Evolutionary conservation across 495 filamentous ascomycete species (phyloP).

Genomic region (Ramalina intermedia): DNA sequence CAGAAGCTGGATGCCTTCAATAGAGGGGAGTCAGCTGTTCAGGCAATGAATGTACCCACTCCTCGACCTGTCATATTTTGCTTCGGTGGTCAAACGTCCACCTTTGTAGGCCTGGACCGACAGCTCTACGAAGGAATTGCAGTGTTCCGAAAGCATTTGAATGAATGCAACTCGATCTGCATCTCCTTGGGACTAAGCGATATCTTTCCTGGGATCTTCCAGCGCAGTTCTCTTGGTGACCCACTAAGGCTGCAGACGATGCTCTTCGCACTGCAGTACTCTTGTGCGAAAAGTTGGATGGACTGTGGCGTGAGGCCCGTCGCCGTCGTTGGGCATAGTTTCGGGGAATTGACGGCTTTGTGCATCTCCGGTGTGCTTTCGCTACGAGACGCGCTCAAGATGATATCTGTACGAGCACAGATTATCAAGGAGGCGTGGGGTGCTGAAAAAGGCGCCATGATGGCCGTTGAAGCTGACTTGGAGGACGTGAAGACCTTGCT

Average conservation of each 20-base stretch:
- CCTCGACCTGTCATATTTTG: slow-evolving; percentile 31
- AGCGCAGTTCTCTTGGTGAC: slow-evolving; percentile 19
- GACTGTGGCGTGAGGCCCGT: slow-evolving; percentile 28
- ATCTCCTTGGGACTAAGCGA: slow-evolving; percentile 14
- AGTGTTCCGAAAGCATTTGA: slow-evolving; percentile 27
- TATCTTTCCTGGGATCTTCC: slow-evolving; percentile 23
- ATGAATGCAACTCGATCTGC: slow-evolving; percentile 20
- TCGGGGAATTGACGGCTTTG: slow-evolving; percentile 37
- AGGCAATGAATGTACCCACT: too few relatives aligned
- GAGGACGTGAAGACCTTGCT: slow-evolving; percentile 10
- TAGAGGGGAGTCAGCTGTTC: too few relatives aligned
- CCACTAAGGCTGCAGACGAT: slow-evolving; percentile 26
- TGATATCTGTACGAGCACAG: slow-evolving; percentile 25
- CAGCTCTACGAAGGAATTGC: slow-evolving; percentile 21
- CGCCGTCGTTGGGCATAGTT: slow-evolving; percentile 35
- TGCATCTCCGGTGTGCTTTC: slow-evolving; percentile 24
- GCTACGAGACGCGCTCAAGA: slow-evolving; percentile 22
- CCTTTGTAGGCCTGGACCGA: slow-evolving; percentile 27
- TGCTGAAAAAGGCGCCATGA: slow-evolving; percentile 28
- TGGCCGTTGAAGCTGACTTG: slow-evolving; percentile 29
- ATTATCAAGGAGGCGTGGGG: slow-evolving; percentile 26
- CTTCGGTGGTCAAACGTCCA: slow-evolving; percentile 39
- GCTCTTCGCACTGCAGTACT: slow-evolving; percentile 35
- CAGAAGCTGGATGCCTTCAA: neutral
- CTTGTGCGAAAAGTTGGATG: slow-evolving; percentile 35